These are phyloP conservation scores for Ophiostoma pallidulum DNA, from an alignment of 2,329 filamentous ascomycete genomes.

Conservation along the genomic window DNA sequence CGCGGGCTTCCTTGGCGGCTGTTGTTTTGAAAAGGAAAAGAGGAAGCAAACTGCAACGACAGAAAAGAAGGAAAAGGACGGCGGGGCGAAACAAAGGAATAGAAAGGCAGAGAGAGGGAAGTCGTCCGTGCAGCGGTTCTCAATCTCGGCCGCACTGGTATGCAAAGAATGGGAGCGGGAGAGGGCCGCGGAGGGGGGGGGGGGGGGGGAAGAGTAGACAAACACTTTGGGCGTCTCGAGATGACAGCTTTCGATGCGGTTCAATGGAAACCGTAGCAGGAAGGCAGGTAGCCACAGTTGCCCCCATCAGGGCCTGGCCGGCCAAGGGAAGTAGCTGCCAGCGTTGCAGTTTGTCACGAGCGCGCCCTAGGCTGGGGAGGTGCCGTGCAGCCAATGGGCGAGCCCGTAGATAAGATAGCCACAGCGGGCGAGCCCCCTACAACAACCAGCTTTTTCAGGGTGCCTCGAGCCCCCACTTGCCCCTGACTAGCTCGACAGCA, in stretches of 20 bases:
- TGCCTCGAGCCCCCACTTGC: not conserved
- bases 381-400: slow-evolving; percentile 9
- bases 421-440: not conserved
- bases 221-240: too few relatives aligned
- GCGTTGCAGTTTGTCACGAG: slow-evolving; percentile 17
- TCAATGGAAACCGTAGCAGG: not conserved
- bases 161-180: too few relatives aligned
- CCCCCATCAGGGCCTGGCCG: too few relatives aligned
- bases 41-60: too few relatives aligned
- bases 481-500: not conserved
- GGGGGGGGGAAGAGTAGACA: too few relatives aligned
- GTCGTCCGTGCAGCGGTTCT: too few relatives aligned
- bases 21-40: too few relatives aligned
- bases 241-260: slow-evolving; percentile 8
- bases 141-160: too few relatives aligned
- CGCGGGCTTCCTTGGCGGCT: too few relatives aligned
- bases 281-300: not conserved
- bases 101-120: not conserved
- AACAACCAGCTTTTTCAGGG: too few relatives aligned
- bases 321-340: slow-evolving; percentile 12
- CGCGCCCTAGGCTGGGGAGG: not conserved
- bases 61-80: too few relatives aligned
- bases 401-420: slow-evolving; percentile 4
- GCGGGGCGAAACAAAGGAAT: too few relatives aligned
- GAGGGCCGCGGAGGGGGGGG: not conserved